phyloP scores from a whole-genome alignment of 1,284 basidiomycete species.

The Ceratobasidium sp. region DNA sequence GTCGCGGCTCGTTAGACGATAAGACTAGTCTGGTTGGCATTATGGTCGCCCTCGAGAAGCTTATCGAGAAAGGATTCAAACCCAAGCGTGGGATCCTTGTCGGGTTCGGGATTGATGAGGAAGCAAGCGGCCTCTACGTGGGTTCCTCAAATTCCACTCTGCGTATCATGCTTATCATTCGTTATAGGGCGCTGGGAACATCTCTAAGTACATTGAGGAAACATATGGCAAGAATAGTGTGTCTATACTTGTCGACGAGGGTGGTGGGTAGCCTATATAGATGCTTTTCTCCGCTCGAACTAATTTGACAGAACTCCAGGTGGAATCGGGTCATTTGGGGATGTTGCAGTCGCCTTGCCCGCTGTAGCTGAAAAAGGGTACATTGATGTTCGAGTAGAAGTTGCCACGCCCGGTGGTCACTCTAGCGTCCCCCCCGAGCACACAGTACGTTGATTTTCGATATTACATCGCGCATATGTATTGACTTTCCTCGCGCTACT shows the following conservation, averaged over 20 bases:
- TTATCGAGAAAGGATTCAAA: conserved; percentile 60
- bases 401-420: conserved; percentile 53
- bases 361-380: conserved; percentile 63
- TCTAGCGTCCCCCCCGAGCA: conserved; percentile 51
- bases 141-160: conserved; percentile 30
- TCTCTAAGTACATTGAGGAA: conserved; percentile 55
- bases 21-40: conserved; percentile 55
- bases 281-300: background rate
- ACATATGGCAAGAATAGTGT: conserved; percentile 60
- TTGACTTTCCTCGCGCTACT: background rate
- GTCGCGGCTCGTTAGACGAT: conserved; percentile 62
- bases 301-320: conserved; percentile 52
- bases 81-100: conserved; percentile 62
- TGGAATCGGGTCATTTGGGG: conserved; percentile 54
- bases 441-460: conserved; percentile 33
- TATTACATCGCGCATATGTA: too few species aligned
- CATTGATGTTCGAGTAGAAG: conserved; percentile 50
- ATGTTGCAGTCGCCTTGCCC: conserved; percentile 59
- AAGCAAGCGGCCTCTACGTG: conserved; percentile 55
- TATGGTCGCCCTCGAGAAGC: conserved; percentile 58
- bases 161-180: background rate
- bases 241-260: conserved; percentile 62
- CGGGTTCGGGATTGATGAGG: conserved; percentile 67
- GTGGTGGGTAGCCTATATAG: conserved; percentile 41
- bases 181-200: conserved; percentile 55